Evolutionary conservation across 2,329 filamentous ascomycete species (phyloP).

Genomic region (Fusarium drepaniforme): DNA sequence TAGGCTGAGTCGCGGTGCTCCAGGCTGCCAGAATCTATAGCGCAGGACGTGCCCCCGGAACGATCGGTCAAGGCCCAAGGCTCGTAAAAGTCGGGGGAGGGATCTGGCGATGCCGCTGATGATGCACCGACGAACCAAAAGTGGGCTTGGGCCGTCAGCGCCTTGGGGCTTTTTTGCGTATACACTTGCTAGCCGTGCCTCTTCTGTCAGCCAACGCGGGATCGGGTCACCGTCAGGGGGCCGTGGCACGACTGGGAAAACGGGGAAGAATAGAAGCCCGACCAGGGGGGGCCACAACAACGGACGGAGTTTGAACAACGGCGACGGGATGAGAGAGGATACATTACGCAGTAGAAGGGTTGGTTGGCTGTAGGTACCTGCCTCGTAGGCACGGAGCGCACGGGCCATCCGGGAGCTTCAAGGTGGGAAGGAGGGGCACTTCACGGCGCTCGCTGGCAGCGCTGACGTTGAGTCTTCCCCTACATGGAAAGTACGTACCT

Average conservation of each 20-base stretch:
- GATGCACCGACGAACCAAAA: constrained; percentile 31
- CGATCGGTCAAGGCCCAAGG: constrained; percentile 41
- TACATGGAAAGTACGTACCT: constrained; percentile 24
- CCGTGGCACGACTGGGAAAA: constrained; percentile 27
- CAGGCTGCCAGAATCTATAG: constrained; percentile 20
- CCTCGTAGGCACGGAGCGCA: constrained; percentile 32
- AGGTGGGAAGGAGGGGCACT: constrained; percentile 31
- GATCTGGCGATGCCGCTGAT: constrained; percentile 33
- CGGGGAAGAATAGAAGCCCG: constrained; percentile 14
- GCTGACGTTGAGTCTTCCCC: constrained; percentile 39
- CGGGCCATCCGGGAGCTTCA: constrained; percentile 39
- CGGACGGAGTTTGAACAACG: constrained; percentile 5
- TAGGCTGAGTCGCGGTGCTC: constrained; percentile 25
- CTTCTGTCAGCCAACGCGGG: constrained; percentile 14
- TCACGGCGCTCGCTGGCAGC: constrained; percentile 1
- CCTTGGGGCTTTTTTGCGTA: constrained; percentile 22
- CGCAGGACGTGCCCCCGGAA: constrained; percentile 38
- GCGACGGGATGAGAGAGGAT: constrained; percentile 16
- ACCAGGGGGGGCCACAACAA: constrained; percentile 11
- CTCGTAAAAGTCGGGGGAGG: constrained; percentile 16
- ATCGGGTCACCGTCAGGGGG: constrained; percentile 41
- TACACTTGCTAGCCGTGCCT: constrained; percentile 27
- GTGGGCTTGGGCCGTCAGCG: constrained; percentile 38
- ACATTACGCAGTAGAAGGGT: not conserved
- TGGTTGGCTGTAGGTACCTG: not conserved